Evolutionary conservation across 257 asterid genomes (phyloP), one percentile per base, ranked within the genome.

Genomic region (Ilex asprella): DNA sequence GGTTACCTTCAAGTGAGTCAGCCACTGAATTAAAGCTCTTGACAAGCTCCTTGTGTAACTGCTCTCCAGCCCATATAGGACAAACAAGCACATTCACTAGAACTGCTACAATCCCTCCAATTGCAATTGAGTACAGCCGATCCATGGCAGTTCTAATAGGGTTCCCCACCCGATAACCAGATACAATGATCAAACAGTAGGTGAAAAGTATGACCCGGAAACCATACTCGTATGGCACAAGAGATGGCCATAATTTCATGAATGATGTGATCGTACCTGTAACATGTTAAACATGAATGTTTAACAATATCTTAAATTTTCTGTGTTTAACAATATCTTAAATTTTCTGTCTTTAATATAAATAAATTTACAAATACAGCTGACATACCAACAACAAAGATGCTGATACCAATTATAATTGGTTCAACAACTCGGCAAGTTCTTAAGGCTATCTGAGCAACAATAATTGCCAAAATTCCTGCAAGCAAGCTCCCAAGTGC

Each of bases 11-110:
- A 16, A 86, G 87, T 16, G 89, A 77, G 63, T 84, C 91, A 30
- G 95, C 95, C 16, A 86, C 78, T 8, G 76, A 70, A 55, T 67
- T 44, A 70, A 86, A 86, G 84, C 68, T 79, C 62, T 56, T 62
- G 21, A 73, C 89, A 52, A 86, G 87, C 56, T 84, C 95, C 64
- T 72, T 76, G 66, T 86, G 95, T 46, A 86, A 51, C 69, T 76
- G 85, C 53, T 86, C 95, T 15, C 95, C 91, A 59, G 95, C 91
- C 95, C 95, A 84, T 55, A 86, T 73, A 5, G 95, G 95, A 69
- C 68, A 81, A 47, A 86, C 47, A 2, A 86, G 64, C 6, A 76
- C 75, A 68, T 86, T 86, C 51, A 84, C 89, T 35, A 67, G 61
- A 2, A 84, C 91, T 12, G 91, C 86, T 32, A 86, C 79, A 11